These are phyloP conservation scores for Saccharomyces hybrid DNA, from an alignment of 1,139 yeast genomes.

Conservation along the genomic window DNA sequence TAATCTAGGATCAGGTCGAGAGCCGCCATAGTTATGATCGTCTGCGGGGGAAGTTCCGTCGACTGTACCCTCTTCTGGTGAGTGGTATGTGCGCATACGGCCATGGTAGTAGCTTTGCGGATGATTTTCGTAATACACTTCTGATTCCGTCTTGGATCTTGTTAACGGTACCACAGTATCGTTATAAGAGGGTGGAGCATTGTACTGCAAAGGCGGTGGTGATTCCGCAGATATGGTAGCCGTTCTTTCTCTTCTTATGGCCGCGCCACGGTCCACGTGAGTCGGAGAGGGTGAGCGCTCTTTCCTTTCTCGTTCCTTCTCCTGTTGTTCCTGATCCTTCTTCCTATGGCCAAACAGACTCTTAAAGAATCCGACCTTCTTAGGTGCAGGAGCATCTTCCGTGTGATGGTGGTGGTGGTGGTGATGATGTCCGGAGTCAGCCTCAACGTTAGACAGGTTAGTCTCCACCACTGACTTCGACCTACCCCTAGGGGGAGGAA, in stretches of 20 bases:
- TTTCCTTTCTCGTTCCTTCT: background rate
- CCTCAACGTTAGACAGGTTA: background rate
- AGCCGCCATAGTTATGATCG: slow-evolving; percentile 9
- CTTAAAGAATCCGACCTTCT: slow-evolving; percentile 33
- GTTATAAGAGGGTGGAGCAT: slow-evolving; percentile 4
- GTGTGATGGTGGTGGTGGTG: slow-evolving; percentile 1
- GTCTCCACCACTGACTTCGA: slow-evolving; percentile 3
- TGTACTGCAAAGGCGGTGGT: background rate
- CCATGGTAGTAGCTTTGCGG: slow-evolving; percentile 8
- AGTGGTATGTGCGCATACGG: background rate
- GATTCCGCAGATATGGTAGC: background rate
- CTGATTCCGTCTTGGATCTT: slow-evolving; percentile 13
- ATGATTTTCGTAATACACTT: slow-evolving; percentile 7
- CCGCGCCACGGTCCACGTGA: background rate
- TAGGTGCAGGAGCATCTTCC: slow-evolving; percentile 15
- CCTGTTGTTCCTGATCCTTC: slow-evolving; percentile 4
- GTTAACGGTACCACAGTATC: slow-evolving; percentile 1
- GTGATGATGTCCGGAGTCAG: background rate
- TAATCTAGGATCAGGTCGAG: slow-evolving; percentile 43
- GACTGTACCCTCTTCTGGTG: background rate
- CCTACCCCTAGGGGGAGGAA: background rate
- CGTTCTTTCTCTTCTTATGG: background rate
- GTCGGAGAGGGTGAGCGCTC: slow-evolving; percentile 2
- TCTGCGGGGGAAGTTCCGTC: slow-evolving; percentile 2
- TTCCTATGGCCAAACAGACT: slow-evolving; percentile 34